These are phyloP conservation scores for Cylindrodendrum hubeiense DNA, from an alignment of 2,329 filamentous ascomycete genomes.

Conservation along the genomic window DNA sequence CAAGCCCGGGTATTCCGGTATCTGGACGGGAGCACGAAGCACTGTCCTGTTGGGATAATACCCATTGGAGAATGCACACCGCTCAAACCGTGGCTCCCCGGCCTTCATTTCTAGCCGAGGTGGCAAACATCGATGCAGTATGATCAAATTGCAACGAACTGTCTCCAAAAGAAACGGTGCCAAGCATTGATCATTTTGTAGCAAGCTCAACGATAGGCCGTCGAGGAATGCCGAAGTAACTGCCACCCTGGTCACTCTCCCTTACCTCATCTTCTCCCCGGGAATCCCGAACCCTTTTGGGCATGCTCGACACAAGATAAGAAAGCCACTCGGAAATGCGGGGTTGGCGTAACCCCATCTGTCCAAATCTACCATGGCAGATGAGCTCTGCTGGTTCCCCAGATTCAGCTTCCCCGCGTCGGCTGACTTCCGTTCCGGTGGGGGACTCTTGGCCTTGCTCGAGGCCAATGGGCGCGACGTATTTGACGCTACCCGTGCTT, in stretches of 20 bases:
- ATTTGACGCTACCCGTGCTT: background rate
- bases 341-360: background rate
- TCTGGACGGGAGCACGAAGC: background rate
- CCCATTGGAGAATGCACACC: background rate
- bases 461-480: background rate
- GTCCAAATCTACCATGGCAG: background rate
- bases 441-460: background rate
- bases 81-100: background rate
- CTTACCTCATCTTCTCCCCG: background rate
- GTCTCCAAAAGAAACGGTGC: no score
- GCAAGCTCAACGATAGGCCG: background rate
- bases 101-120: background rate
- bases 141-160: background rate
- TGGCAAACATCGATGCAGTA: background rate
- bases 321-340: background rate
- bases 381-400: background rate
- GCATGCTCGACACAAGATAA: background rate
- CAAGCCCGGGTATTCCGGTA: background rate
- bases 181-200: no score
- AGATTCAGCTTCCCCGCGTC: background rate
- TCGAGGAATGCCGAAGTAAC: background rate
- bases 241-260: background rate
- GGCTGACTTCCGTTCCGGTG: background rate
- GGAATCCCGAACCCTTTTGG: background rate
- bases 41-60: background rate